A percentile compares a stretch with the other conserved stretches of the same genome.
These are phyloP conservation scores for Phytophthora boehmeriae DNA, from an alignment of 352 stramenopile genomes.

Conservation along the genomic window DNA sequence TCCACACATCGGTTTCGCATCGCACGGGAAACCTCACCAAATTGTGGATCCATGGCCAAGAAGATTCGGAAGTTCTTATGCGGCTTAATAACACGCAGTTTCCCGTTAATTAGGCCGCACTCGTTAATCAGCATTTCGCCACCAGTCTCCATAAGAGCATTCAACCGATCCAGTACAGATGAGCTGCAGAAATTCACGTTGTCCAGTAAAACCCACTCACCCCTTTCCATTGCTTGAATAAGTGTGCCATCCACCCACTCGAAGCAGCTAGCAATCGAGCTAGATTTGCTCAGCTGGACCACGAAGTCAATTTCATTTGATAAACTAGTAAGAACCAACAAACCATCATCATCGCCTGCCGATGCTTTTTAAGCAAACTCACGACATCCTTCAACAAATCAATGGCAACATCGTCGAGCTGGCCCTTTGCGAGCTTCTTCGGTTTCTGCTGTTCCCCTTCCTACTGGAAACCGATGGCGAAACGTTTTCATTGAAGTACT, in stretches of 20 bases:
- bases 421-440: constrained; percentile 66
- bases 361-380: constrained; percentile 30
- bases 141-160: constrained; percentile 98
- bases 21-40: constrained; percentile 97
- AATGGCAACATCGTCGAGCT: constrained; percentile 67
- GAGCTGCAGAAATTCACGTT: constrained; percentile 99
- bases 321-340: constrained; percentile 21
- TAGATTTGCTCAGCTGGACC: constrained; percentile 64
- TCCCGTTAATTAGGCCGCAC: constrained; percentile 93
- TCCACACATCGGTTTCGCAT: constrained; percentile 99
- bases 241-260: constrained; percentile 99
- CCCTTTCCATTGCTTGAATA: constrained; percentile 97
- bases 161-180: constrained; percentile 99
- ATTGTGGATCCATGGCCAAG: constrained; percentile 97
- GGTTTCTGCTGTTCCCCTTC: constrained; percentile 18
- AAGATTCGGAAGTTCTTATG: constrained; percentile 99
- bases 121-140: constrained; percentile 99
- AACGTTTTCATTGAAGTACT: constrained; percentile 37
- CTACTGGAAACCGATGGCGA: constrained; percentile 10
- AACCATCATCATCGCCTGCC: constrained; percentile 6
- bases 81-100: constrained; percentile 94
- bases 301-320: constrained; percentile 42
- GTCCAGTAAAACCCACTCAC: constrained; percentile 99
- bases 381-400: constrained; percentile 62
- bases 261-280: constrained; percentile 89